These are phyloP conservation scores for Odontarrhena argentea DNA, from an alignment of 345 rosid genomes.

Conservation along the genomic window DNA sequence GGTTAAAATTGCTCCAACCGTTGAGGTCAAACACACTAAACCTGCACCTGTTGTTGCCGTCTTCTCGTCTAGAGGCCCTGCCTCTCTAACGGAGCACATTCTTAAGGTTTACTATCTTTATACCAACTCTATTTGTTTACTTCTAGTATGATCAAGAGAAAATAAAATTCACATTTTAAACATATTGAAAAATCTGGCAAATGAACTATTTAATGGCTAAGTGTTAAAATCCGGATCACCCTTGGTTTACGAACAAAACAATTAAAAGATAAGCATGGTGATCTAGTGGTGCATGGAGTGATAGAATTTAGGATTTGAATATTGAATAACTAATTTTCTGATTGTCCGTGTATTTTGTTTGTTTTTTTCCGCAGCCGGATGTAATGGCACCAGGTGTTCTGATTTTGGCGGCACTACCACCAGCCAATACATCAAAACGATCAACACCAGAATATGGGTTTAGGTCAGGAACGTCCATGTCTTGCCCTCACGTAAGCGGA, in stretches of 20 bases:
- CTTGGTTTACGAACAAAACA: too few relatives aligned
- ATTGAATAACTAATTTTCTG: too few relatives aligned
- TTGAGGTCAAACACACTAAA: slow-evolving; percentile 41
- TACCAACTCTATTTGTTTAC: neutral
- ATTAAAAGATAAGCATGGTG: too few relatives aligned
- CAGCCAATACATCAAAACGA: slow-evolving; percentile 40
- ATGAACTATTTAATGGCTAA: too few relatives aligned
- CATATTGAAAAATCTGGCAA: too few relatives aligned
- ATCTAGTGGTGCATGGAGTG: too few relatives aligned
- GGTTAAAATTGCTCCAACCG: slow-evolving; percentile 37
- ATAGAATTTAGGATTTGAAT: too few relatives aligned
- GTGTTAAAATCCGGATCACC: too few relatives aligned
- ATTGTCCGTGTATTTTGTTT: too few relatives aligned
- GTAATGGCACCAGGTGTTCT: slow-evolving; percentile 84
- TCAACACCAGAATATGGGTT: slow-evolving; percentile 42
- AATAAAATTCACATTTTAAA: too few relatives aligned
- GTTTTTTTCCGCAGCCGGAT: slow-evolving; percentile 58
- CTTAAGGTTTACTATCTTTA: slow-evolving; percentile 57
- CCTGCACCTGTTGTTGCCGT: slow-evolving; percentile 77
- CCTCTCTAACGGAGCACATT: slow-evolving; percentile 62
- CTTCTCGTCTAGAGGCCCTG: slow-evolving; percentile 90
- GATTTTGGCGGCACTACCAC: slow-evolving; percentile 69
- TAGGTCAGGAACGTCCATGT: slow-evolving; percentile 83
- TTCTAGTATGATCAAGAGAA: too few relatives aligned
- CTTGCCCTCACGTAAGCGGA: slow-evolving; percentile 86